phyloP scores from a whole-genome alignment of 176 grass and related monocot species.

The Puccinellia tenuiflora region DNA sequence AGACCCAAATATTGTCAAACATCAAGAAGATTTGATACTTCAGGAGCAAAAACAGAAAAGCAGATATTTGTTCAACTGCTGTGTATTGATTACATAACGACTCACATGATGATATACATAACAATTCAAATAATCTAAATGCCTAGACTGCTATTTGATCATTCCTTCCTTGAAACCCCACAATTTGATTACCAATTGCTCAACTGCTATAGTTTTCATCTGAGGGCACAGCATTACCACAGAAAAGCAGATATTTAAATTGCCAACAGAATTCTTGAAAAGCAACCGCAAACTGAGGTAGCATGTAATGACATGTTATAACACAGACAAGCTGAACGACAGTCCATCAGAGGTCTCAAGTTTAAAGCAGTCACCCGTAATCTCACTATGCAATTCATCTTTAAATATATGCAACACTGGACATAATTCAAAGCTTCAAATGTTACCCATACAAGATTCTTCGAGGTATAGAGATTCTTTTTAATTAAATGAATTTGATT shows the following conservation, averaged over 20 bases:
- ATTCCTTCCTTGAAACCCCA: no score
- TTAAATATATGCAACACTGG: background rate
- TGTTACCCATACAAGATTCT: background rate
- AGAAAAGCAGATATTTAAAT: slow-evolving; percentile 1
- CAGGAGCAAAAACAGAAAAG: background rate
- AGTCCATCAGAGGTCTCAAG: background rate
- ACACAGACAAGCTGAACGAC: background rate
- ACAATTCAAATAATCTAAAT: no score
- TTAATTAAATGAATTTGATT: background rate
- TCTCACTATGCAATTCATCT: background rate
- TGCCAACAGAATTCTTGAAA: background rate
- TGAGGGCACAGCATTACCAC: background rate
- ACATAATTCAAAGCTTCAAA: background rate
- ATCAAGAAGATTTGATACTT: background rate
- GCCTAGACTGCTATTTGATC: no score
- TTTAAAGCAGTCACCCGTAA: background rate
- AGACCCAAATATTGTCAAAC: background rate
- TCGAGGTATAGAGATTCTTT: background rate
- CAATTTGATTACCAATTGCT: background rate
- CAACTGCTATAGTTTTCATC: background rate
- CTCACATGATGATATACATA: no score
- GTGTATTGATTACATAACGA: no score
- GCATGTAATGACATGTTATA: background rate
- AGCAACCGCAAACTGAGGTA: background rate
- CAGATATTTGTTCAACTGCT: no score